Base-by-base conservation (phyloP, 176 grass and related monocot species). In the maize (Zea mays) region DNA sequence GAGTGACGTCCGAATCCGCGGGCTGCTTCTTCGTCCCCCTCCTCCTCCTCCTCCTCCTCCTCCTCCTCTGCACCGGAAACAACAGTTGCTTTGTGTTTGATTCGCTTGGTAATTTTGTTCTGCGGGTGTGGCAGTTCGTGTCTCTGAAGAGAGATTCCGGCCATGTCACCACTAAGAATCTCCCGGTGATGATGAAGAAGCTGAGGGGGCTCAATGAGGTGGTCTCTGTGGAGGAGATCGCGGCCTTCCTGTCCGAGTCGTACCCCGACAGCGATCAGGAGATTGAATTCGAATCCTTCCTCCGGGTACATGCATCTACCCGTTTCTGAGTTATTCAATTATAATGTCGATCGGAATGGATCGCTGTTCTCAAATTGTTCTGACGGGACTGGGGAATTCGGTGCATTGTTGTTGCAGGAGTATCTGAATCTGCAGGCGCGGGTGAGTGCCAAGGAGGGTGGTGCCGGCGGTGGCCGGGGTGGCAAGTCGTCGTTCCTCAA, bases 251-350 rank as follows among this genome's bases (percentile, higher is more conserved):
- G 69, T 87, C 73, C 27, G 85, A 92, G 82, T 90, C 85, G 17
- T 90, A 87, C 72, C 72, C 87, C 7, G 91, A 94, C 82, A 83
- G 69, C 54, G 71, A 59, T 66, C 82, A 94, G 70, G 95, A 98
- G 63, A 90, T 98, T 60, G 95, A 94, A 65, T 98, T 98, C 48
- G 95, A 98, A 75, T 81, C 85, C 5, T 98, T 98, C 81, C 87
- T 98, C 15, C 77, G 65, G 85, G 95, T 98, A 86, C 70, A 78
- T 47, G 81, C 70, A 81, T 62, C 76, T 82, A 59, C 11, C 21
- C 21, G 1, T 33, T 75, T 61, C 73, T 41, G n/a, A n/a, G n/a
- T n/a, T n/a, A n/a, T 44, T 10, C 16, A 46, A 83, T 35, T n/a
- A n/a, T 72, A 42, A 62, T 14, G 14, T 41, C 5, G 33, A 65